phyloP scores from a whole-genome alignment of 768 basidiomycete genomes.

The Lentinula detonsa region DNA sequence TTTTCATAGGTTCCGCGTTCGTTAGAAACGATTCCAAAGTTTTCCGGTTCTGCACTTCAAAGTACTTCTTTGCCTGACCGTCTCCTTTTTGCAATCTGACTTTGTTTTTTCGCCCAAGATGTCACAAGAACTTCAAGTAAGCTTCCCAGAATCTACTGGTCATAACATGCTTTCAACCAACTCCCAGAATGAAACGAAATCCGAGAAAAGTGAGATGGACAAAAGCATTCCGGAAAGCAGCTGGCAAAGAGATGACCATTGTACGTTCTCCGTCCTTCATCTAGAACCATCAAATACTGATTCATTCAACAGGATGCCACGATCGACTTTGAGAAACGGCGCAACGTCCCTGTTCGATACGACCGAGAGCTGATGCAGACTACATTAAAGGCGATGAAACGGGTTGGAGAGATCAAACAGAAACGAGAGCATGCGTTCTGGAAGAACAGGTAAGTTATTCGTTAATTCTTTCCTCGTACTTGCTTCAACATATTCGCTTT shows the following conservation, averaged over 20 bases:
- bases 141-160: neutral
- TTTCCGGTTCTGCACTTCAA: slow-evolving; percentile 96
- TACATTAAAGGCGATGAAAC: slow-evolving; percentile 94
- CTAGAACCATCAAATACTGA: neutral
- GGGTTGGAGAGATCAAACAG: slow-evolving; percentile 86
- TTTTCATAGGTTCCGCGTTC: slow-evolving; percentile 72
- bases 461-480: neutral
- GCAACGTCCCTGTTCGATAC: slow-evolving; percentile 96
- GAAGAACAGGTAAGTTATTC: slow-evolving; percentile 68
- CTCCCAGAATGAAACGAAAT: slow-evolving; percentile 92
- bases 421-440: slow-evolving; percentile 92
- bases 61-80: slow-evolving; percentile 44
- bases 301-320: slow-evolving; percentile 74
- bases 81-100: neutral
- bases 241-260: slow-evolving; percentile 99
- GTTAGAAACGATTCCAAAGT: slow-evolving; percentile 98
- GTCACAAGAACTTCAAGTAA: slow-evolving; percentile 99
- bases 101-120: slow-evolving; percentile 41
- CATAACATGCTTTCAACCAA: slow-evolving; percentile 5
- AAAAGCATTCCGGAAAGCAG: slow-evolving; percentile 97
- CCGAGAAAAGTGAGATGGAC: slow-evolving; percentile 99
- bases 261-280: slow-evolving; percentile 38
- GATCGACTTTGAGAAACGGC: slow-evolving; percentile 97
- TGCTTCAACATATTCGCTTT: slow-evolving; percentile 4
- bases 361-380: slow-evolving; percentile 90